Evolutionary conservation across 306 rosid species (phyloP), one percentile per base, ranked within the genome.

Genomic region (Nissolia schottii): DNA sequence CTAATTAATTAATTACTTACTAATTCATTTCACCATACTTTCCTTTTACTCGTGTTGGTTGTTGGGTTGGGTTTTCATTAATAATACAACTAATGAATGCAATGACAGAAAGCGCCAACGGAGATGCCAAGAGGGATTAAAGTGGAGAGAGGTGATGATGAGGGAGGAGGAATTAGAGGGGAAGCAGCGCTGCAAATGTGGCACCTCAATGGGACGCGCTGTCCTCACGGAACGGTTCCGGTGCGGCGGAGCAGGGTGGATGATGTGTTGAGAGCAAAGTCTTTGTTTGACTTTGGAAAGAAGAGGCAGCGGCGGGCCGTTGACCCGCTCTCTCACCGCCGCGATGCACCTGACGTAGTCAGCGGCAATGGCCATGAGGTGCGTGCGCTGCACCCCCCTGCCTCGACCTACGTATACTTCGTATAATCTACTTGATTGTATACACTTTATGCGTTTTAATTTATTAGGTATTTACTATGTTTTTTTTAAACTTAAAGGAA

Each of bases 321-420:
- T 57, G n/a, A n/a, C n/a, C 51, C 79, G 0, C 35, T 73, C 56
- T 61, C 56, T 28, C 67, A 74, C 11, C 78, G 48, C 14, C 32
- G 25, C 19, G 84, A 87, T 50, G 81, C 91, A 0, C 95, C 98
- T 0, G 92, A 90, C 71, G 82, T 87, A 0, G 87, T 89, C 34
- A 67, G 84, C 11, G 86, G 67, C 63, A 90, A 85, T 67, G 96
- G 96, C 77, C 98, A 93, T 61, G 98, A 93, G 97, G 98, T 92
- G 46, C 18, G 24, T 15, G 5, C 25, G 0, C 63, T 64, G 10
- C 13, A 1, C 2, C 27, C 0, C 13, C 12, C 20, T 3, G 8
- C 40, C 11, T 4, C 40, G 1, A 35, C 10, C 7, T 8, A 37
- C 12, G 0, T 9, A 37, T 37, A 8, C 43, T n/a, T n/a, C n/a